A percentile compares a stretch with the other conserved stretches of the same genome.
These are phyloP conservation scores for Malassezia equina DNA, from an alignment of 1,284 basidiomycete species.

Conservation along the genomic window DNA sequence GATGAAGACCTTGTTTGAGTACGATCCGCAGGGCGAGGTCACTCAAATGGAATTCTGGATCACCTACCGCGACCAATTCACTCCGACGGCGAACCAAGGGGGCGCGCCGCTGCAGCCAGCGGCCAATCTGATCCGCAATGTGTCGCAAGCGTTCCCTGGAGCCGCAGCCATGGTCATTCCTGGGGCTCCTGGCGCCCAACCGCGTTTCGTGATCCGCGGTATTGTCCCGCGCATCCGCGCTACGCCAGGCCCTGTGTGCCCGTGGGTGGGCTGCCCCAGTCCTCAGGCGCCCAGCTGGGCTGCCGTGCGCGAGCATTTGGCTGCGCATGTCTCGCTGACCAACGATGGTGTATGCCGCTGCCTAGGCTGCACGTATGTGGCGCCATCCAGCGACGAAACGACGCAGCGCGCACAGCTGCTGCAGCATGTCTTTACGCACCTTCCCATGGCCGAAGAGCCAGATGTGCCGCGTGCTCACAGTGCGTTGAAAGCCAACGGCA, in stretches of 20 bases:
- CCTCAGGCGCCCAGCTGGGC: conserved; percentile 20
- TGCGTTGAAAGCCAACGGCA: conserved; percentile 20
- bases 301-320: conserved; percentile 26
- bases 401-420: conserved; percentile 5
- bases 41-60: conserved; percentile 85
- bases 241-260: conserved; percentile 22
- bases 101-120: conserved; percentile 60
- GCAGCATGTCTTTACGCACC: conserved; percentile 10
- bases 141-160: conserved; percentile 64
- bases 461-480: background rate
- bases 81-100: conserved; percentile 50
- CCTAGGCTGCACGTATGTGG: conserved; percentile 21
- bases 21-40: conserved; percentile 61
- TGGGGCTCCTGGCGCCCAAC: conserved; percentile 54
- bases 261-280: conserved; percentile 30
- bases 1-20: conserved; percentile 67
- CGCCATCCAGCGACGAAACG: background rate
- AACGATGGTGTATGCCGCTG: conserved; percentile 31
- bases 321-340: conserved; percentile 22
- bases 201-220: conserved; percentile 66
- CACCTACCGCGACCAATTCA: conserved; percentile 61
- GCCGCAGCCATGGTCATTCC: conserved; percentile 72
- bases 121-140: conserved; percentile 76
- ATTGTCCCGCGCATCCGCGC: conserved; percentile 51
- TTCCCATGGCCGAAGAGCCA: conserved; percentile 1